A percentile compares a stretch with the other conserved stretches of the same genome.
phyloP scores from a whole-genome alignment of 345 rosid species.

The Salix viminalis region DNA sequence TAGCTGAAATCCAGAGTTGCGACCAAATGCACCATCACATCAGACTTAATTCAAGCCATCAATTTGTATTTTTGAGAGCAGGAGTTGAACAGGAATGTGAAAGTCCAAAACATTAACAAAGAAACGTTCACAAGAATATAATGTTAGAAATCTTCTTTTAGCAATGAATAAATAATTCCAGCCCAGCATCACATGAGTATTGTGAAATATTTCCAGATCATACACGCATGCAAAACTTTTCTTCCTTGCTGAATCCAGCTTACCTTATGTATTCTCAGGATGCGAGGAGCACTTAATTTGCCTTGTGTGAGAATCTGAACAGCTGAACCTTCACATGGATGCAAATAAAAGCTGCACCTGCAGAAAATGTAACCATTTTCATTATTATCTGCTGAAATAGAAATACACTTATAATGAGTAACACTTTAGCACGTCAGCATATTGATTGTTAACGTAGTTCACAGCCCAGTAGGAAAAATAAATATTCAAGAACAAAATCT shows the following conservation, averaged over 20 bases:
- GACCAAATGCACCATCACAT: background rate
- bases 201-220: background rate
- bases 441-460: background rate
- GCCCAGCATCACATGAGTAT: background rate
- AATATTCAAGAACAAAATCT: background rate
- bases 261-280: slow-evolving; percentile 96
- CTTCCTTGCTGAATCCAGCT: slow-evolving; percentile 14
- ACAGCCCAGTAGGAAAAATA: background rate
- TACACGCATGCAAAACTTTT: background rate
- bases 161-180: background rate
- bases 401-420: background rate
- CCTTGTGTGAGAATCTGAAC: slow-evolving; percentile 88
- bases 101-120: background rate
- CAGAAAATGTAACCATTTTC: slow-evolving; percentile 15
- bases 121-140: background rate
- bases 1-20: background rate
- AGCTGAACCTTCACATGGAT: slow-evolving; percentile 83
- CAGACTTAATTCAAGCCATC: background rate
- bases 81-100: background rate
- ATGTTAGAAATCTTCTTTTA: background rate
- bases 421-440: background rate
- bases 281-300: slow-evolving; percentile 96
- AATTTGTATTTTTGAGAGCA: background rate
- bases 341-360: slow-evolving; percentile 98
- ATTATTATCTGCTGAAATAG: background rate